Evolutionary conservation across 768 basidiomycete species (phyloP).

Genomic region (Tulasnella sp.): DNA sequence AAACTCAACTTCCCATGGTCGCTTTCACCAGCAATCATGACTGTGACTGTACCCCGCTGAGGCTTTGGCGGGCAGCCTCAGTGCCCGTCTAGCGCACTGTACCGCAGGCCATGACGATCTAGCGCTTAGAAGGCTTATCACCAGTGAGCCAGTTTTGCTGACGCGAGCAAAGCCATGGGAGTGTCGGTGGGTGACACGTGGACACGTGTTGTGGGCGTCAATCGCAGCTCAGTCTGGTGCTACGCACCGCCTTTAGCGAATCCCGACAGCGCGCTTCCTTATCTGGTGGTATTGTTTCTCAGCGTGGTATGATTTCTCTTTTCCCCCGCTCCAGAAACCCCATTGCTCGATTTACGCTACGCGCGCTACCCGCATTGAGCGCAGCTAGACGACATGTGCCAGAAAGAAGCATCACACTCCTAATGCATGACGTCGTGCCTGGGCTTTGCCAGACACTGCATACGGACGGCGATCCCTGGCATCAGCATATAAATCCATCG

Average conservation of each 20-base stretch:
- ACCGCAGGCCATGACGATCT: not conserved
- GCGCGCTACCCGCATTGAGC: not conserved
- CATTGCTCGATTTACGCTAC: not conserved
- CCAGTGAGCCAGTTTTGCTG: slow-evolving; percentile 1
- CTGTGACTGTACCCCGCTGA: too few species aligned
- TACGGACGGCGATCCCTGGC: not conserved
- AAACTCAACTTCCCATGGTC: not conserved
- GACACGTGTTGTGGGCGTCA: not conserved
- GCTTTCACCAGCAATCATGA: not conserved
- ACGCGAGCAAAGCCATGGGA: not conserved
- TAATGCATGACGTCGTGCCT: not conserved
- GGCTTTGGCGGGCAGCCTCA: not conserved
- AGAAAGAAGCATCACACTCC: not conserved
- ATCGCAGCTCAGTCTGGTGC: not conserved
- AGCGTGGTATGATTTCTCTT: not conserved
- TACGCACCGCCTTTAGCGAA: not conserved
- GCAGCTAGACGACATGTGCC: not conserved
- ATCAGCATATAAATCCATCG: not conserved
- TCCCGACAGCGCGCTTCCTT: slow-evolving; percentile 7
- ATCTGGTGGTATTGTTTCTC: not conserved
- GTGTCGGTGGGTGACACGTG: not conserved
- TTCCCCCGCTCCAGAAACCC: not conserved
- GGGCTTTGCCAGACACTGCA: not conserved
- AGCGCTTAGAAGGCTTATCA: not conserved
- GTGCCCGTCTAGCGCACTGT: not conserved